phyloP scores from a whole-genome alignment of 345 rosid species.

The Eucalyptus paniculata region DNA sequence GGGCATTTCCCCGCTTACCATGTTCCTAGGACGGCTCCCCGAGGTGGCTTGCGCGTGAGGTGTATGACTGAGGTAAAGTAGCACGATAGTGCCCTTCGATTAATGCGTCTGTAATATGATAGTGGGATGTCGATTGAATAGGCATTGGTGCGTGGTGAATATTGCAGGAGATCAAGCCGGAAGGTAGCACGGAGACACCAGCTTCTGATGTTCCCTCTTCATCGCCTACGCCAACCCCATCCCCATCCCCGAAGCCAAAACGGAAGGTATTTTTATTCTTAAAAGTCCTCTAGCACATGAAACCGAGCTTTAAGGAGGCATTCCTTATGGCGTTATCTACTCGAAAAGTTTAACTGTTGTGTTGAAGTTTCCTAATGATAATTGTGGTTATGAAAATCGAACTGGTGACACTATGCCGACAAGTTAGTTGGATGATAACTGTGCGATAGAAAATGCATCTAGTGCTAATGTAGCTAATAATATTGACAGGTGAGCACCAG shows the following conservation, averaged over 20 bases:
- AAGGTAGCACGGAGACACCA: not conserved
- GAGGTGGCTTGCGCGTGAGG: not conserved
- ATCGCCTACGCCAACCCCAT: not conserved
- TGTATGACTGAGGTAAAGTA: not conserved
- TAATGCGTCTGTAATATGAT: not conserved
- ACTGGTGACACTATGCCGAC: not conserved
- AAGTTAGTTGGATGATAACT: not conserved
- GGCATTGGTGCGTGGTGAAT: not conserved
- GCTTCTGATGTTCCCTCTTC: not conserved
- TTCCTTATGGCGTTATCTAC: not conserved
- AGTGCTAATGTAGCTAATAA: not conserved
- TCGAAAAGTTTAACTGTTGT: not conserved
- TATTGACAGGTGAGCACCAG: slow-evolving; percentile 33
- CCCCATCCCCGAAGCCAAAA: not conserved
- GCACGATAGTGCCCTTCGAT: not conserved
- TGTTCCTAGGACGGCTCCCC: not conserved
- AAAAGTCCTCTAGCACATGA: not conserved
- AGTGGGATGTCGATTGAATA: rapidly evolving
- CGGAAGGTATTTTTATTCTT: not conserved
- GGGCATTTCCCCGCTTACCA: not conserved
- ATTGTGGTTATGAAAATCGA: not conserved
- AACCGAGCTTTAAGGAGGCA: not conserved
- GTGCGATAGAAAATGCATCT: not conserved
- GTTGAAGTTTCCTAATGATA: not conserved
- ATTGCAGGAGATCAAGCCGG: not conserved